Conservation (phyloP, 2,329 filamentous ascomycete species). For the Torrubiellomyces zombiae region DNA sequence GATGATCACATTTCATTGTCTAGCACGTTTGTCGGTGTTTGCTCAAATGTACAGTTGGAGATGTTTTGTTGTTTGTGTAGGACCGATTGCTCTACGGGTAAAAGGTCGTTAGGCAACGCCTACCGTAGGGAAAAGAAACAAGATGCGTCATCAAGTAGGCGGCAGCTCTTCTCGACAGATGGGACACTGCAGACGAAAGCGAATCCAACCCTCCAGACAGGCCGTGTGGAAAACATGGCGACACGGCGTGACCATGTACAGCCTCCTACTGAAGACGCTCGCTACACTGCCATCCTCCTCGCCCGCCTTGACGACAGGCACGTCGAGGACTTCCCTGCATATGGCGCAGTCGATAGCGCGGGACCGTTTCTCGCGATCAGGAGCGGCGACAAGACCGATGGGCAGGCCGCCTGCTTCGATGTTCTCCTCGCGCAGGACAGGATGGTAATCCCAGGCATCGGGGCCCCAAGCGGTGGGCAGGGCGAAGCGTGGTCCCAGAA, state of each 20-base stretch:
- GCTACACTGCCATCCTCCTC: constrained; percentile 38
- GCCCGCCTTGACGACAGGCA: constrained; percentile 56
- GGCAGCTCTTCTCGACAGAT: constrained; percentile 86
- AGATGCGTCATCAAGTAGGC: constrained; percentile 46
- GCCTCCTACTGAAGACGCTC: constrained; percentile 59
- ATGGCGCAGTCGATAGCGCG: constrained; percentile 80
- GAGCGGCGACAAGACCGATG: constrained; percentile 41
- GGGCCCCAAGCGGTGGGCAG: constrained; percentile 51
- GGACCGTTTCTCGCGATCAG: constrained; percentile 8
- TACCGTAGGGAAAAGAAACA: background rate
- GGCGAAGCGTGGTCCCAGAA: constrained; percentile 79
- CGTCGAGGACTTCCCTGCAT: constrained; percentile 80
- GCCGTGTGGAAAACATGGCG: constrained; percentile 86
- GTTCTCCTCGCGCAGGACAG: constrained; percentile 67
- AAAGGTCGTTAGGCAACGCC: too few relatives aligned
- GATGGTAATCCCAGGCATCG: constrained; percentile 91
- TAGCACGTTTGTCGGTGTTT: too few relatives aligned
- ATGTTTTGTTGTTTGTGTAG: too few relatives aligned
- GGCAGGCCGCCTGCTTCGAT: constrained; percentile 66
- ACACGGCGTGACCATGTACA: constrained; percentile 96
- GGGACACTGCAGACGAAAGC: constrained; percentile 80
- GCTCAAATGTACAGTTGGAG: too few relatives aligned
- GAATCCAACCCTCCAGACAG: constrained; percentile 94
- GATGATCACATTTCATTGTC: too few relatives aligned
- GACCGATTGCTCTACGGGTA: too few relatives aligned